Percentiles rank a stretch among this genome's conserved stretches.
phyloP scores from a whole-genome alignment of 768 basidiomycete species.

The Hygrophoropsis aurantiaca region DNA sequence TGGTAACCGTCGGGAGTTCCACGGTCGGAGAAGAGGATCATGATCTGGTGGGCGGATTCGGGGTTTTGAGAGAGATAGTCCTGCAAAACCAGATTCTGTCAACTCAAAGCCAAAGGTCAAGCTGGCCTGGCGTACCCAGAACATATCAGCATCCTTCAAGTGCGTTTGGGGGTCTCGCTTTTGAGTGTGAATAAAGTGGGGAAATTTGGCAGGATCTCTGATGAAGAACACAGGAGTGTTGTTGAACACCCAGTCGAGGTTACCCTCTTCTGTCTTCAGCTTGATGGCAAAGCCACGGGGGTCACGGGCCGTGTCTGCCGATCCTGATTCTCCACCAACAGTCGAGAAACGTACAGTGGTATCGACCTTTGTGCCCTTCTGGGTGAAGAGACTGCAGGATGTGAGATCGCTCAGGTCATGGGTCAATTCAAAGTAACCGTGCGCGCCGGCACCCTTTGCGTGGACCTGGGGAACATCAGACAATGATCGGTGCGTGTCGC shows the following conservation, averaged over 20 bases:
- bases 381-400: conserved; percentile 63
- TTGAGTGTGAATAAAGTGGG: conserved; percentile 93
- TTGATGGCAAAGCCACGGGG: conserved; percentile 86
- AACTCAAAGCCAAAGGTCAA: conserved; percentile 28
- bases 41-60: conserved; percentile 84
- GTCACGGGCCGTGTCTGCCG: conserved; percentile 90
- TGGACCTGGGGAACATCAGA: conserved; percentile 61
- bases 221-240: conserved; percentile 93
- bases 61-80: conserved; percentile 89
- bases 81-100: conserved; percentile 39
- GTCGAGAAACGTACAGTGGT: conserved; percentile 90
- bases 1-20: conserved; percentile 90
- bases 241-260: conserved; percentile 91
- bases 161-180: conserved; percentile 92
- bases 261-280: conserved; percentile 76
- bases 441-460: conserved; percentile 90
- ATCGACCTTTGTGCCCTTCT: conserved; percentile 66
- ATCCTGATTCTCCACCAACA: conserved; percentile 85
- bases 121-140: conserved; percentile 55
- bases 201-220: conserved; percentile 84
- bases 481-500: conserved; percentile 14
- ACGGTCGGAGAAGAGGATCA: conserved; percentile 94
- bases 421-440: conserved; percentile 91
- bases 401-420: conserved; percentile 83
- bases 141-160: conserved; percentile 83